Conservation (phyloP, 257 asterid species). For the Henckelia pumila region DNA sequence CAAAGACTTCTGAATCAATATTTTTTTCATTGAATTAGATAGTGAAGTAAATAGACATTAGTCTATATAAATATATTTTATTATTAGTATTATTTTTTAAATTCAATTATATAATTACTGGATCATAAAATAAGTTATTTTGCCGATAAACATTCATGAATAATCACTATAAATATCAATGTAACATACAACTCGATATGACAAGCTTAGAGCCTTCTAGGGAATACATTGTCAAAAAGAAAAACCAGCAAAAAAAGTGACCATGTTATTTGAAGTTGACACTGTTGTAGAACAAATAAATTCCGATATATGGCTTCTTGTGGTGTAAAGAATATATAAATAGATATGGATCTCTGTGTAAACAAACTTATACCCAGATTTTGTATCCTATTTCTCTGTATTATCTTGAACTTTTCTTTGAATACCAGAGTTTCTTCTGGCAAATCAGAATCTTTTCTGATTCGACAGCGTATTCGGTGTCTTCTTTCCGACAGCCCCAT, state of each 20-base stretch:
- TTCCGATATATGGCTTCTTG: neutral
- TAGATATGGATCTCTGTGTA: neutral
- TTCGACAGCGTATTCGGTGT: conserved; percentile 60
- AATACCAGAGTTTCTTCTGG: conserved; percentile 97
- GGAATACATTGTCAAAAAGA: neutral
- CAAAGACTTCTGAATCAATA: too few species aligned
- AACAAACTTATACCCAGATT: conserved; percentile 12
- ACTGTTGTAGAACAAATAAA: neutral
- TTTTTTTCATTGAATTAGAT: too few species aligned
- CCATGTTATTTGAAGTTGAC: neutral
- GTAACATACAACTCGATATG: neutral
- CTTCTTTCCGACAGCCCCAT: conserved; percentile 91
- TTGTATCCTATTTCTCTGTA: neutral
- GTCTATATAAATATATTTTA: too few species aligned
- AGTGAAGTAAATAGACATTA: too few species aligned
- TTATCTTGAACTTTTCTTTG: conserved; percentile 53
- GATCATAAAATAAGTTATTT: too few species aligned
- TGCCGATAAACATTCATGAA: neutral
- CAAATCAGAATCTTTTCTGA: conserved; percentile 81
- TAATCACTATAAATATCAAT: too few species aligned
- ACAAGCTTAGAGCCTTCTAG: neutral
- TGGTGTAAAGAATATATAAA: neutral
- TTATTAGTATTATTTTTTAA: too few species aligned
- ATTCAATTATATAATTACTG: too few species aligned
- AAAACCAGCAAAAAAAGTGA: neutral